Evolutionary conservation across 495 filamentous ascomycete species (phyloP), one percentile per base, ranked within the genome.

Genomic region (Neurospora hispaniola): DNA sequence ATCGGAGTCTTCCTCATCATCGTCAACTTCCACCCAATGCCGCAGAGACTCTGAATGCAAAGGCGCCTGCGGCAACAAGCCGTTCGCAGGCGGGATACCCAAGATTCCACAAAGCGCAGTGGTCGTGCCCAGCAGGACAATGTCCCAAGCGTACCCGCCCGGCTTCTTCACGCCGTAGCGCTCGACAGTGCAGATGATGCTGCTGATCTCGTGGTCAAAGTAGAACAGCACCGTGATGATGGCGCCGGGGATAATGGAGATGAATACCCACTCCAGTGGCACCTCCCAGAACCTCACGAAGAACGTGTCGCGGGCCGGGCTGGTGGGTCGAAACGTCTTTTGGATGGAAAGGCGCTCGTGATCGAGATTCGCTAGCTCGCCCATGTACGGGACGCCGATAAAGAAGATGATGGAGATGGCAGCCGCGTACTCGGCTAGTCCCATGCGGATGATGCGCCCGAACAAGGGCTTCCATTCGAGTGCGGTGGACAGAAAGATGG

Each of bases 151-250:
- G 73, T 90, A 91, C 0, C 90, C 90, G 4, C 88, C 87, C 2
- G 89, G 90, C 73, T 92, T 92, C 54, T 81, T 82, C 3, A 88
- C 88, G 6, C 90, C 90, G 76, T 92, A 91, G 20, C 89, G 86
- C 23, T 88, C 85, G 71, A 91, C 86, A 0, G 90, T 92, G 76
- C 90, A 91, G 69, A 91, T 92, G 71, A 92, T 92, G n/a, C 89
- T 91, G 76, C 88, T 90, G 35, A 92, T 89, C 75, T 92, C 90
- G 71, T 92, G 90, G 72, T 92, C 90, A 75, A 92, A 92, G 81
- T 91, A 92, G 82, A 92, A 92, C 0, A 92, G 84, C 0, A 89
- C 82, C 2, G 90, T 92, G 72, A 92, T 90, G 74, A 92, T 90
- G 18, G 88, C 76, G 0, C 90, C 90, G 0, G 90, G 90, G 3